phyloP scores from a whole-genome alignment of 305 asterid genomes.

The Fraxinus nigra region DNA sequence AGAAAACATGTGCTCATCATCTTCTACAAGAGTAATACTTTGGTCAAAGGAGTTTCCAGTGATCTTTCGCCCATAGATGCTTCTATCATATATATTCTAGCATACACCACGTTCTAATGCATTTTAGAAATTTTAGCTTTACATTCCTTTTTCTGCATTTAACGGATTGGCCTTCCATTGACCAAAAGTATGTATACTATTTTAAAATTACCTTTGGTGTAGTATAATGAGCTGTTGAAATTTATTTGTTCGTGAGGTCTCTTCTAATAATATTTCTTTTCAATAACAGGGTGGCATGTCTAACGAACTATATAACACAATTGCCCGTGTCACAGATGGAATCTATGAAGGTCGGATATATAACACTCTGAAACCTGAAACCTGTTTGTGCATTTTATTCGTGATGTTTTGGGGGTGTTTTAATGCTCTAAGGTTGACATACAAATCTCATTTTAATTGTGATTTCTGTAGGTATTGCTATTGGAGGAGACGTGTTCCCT shows the following conservation, averaged over 20 bases:
- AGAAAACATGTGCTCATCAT: background rate
- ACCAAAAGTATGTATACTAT: conserved; percentile 6
- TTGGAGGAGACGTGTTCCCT: conserved; percentile 98
- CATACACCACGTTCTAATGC: background rate
- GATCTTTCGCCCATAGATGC: conserved; percentile 4
- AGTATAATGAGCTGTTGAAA: background rate
- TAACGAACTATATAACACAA: conserved; percentile 82
- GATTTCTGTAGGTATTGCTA: conserved; percentile 73
- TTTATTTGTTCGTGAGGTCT: background rate
- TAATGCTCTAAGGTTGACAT: background rate
- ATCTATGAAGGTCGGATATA: conserved; percentile 76
- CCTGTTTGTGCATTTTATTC: conserved; percentile 5
- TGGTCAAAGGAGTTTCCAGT: conserved; percentile 3
- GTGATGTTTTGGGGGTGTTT: conserved; percentile 3
- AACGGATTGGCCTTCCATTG: background rate
- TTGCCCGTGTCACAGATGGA: conserved; percentile 96
- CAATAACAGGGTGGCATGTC: conserved; percentile 95
- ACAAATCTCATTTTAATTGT: conserved; percentile 10
- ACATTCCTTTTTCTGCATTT: background rate
- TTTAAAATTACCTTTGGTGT: conserved; percentile 7
- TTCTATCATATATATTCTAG: background rate
- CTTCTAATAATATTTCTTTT: conserved; percentile 24
- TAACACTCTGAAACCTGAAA: background rate
- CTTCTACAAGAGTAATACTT: background rate
- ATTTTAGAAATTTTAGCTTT: background rate